Evolutionary conservation across 257 asterid species (phyloP).

Genomic region (Solanum piurae): DNA sequence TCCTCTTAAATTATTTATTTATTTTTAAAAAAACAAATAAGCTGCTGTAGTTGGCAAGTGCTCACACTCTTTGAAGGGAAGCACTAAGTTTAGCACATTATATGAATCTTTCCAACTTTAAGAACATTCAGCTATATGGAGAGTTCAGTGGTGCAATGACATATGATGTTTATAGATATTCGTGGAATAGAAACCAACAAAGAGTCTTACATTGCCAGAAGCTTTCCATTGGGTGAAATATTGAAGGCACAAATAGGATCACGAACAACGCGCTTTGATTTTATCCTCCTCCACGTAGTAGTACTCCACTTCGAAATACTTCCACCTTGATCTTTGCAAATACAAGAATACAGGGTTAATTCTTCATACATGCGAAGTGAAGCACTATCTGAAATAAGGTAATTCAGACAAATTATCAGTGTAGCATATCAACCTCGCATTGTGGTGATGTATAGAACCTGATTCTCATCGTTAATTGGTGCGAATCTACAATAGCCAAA

Average conservation of each 20-base stretch:
- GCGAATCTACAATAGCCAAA: constrained; percentile 78
- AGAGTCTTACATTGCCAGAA: constrained; percentile 66
- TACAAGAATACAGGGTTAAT: constrained; percentile 3
- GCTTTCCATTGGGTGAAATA: constrained; percentile 77
- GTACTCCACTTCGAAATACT: constrained; percentile 61
- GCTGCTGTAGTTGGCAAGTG: background rate
- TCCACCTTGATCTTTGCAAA: constrained; percentile 43
- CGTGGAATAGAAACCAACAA: background rate
- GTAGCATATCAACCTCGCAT: constrained; percentile 43
- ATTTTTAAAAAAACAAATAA: background rate
- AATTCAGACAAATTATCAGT: background rate
- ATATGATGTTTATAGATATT: background rate
- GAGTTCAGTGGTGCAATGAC: background rate
- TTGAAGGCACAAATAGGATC: constrained; percentile 80
- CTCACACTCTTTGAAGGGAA: background rate
- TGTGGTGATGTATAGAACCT: constrained; percentile 50
- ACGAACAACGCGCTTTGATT: constrained; percentile 43
- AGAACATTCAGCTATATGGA: background rate
- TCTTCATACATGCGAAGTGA: background rate
- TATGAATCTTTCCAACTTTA: background rate
- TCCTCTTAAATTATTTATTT: background rate
- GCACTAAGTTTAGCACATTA: background rate
- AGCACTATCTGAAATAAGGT: background rate
- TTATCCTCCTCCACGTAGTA: constrained; percentile 57
- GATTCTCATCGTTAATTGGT: constrained; percentile 40